These are phyloP conservation scores for Plasmodium knowlesi DNA, from an alignment of 169 alveolate genomes.

Conservation along the genomic window DNA sequence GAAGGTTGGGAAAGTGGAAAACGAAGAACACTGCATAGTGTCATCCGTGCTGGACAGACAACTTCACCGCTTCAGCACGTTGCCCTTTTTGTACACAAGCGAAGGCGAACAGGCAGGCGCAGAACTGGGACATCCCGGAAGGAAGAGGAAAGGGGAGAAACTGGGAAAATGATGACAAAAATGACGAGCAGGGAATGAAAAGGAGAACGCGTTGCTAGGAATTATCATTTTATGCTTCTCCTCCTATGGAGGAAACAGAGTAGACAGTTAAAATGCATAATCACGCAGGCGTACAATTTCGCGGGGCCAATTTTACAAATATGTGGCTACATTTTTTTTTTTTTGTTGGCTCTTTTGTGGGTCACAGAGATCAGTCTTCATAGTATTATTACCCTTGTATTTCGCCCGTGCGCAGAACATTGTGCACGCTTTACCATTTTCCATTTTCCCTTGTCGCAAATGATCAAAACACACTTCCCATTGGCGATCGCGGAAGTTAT, in stretches of 20 bases:
- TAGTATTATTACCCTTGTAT: not conserved
- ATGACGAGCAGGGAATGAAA: not conserved
- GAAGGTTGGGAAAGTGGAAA: not conserved
- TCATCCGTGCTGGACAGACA: not conserved
- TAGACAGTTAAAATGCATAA: not conserved
- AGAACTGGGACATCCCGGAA: slow-evolving; percentile 10
- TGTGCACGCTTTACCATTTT: not conserved
- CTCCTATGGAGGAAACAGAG: not conserved
- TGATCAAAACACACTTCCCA: not conserved
- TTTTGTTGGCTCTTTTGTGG: not conserved
- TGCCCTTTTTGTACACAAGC: not conserved
- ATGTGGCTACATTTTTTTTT: not conserved
- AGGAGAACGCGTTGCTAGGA: not conserved
- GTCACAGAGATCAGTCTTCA: not conserved
- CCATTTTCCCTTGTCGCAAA: not conserved
- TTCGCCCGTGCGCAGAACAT: not conserved
- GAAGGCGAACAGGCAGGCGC: not conserved
- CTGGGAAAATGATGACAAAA: not conserved
- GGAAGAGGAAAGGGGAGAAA: not conserved
- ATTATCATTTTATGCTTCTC: not conserved
- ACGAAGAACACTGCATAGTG: not conserved
- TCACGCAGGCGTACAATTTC: not conserved
- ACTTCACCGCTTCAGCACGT: not conserved
- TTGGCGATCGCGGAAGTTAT: not conserved
- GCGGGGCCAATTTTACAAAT: not conserved